Evolutionary conservation across 331 rosid species (phyloP).

Genomic region (Quercus lobata): DNA sequence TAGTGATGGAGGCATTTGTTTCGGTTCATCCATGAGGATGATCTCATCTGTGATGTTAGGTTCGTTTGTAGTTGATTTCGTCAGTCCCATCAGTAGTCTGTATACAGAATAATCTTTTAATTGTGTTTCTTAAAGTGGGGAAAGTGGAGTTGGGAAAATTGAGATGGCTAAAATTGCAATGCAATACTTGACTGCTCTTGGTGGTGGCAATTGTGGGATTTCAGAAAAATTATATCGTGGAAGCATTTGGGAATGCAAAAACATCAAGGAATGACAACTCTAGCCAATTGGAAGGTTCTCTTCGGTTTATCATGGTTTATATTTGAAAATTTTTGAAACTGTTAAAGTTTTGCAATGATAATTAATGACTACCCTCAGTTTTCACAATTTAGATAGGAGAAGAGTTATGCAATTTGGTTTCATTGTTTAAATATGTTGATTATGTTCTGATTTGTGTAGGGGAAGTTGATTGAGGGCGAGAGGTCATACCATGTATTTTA

Average conservation of each 20-base stretch:
- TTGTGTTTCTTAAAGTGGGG: slow-evolving; percentile 61
- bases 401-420: slow-evolving; percentile 21
- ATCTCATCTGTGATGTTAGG: too few relatives aligned
- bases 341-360: not conserved
- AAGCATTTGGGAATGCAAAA: slow-evolving; percentile 57
- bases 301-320: not conserved
- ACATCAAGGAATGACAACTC: slow-evolving; percentile 58
- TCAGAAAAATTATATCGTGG: slow-evolving; percentile 65
- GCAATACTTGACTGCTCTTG: slow-evolving; percentile 76
- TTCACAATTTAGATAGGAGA: slow-evolving; percentile 7
- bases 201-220: slow-evolving; percentile 66
- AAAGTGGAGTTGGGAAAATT: slow-evolving; percentile 94
- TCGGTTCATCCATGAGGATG: too few relatives aligned
- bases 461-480: slow-evolving; percentile 50
- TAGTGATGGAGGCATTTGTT: too few relatives aligned
- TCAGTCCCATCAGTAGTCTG: too few relatives aligned
- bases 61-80: too few relatives aligned
- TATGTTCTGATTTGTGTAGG: slow-evolving; percentile 48
- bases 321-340: slow-evolving; percentile 15
- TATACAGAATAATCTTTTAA: not conserved
- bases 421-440: not conserved
- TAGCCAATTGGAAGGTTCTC: slow-evolving; percentile 53
- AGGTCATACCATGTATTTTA: slow-evolving; percentile 61
- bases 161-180: slow-evolving; percentile 87
- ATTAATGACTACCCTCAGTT: not conserved